phyloP scores from a whole-genome alignment of 108 stramenopile genomes.

The Schizochytrium sp. region DNA sequence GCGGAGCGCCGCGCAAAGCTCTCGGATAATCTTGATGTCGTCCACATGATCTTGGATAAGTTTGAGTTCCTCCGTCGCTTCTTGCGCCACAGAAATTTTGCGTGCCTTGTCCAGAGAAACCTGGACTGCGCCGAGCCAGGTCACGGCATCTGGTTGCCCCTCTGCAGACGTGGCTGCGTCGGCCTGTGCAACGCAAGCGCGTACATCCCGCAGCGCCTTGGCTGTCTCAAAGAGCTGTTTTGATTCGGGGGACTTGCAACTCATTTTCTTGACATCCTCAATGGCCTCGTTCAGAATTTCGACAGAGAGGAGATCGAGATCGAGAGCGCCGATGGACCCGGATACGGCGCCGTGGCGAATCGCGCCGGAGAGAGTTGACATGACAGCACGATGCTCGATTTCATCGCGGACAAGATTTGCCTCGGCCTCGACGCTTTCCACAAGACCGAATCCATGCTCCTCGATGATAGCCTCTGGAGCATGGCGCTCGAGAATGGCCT shows the following conservation, averaged over 20 bases:
- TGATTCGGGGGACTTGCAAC: background rate
- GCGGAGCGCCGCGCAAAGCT: background rate
- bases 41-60: background rate
- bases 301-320: background rate
- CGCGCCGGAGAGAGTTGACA: background rate
- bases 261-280: background rate
- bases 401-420: background rate
- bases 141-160: background rate
- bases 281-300: background rate
- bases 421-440: background rate
- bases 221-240: background rate
- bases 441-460: background rate
- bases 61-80: background rate
- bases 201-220: background rate
- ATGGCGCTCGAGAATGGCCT: background rate
- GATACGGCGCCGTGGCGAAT: background rate
- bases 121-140: constrained; percentile 7
- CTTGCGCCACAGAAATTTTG: background rate
- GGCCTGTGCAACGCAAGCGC: background rate
- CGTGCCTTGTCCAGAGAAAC: background rate
- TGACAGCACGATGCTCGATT: background rate
- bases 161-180: background rate
- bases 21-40: constrained; percentile 3
- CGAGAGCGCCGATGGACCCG: background rate
- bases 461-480: background rate